phyloP scores from a whole-genome alignment of 2,329 filamentous ascomycete species.

The Venturia oleaginea region DNA sequence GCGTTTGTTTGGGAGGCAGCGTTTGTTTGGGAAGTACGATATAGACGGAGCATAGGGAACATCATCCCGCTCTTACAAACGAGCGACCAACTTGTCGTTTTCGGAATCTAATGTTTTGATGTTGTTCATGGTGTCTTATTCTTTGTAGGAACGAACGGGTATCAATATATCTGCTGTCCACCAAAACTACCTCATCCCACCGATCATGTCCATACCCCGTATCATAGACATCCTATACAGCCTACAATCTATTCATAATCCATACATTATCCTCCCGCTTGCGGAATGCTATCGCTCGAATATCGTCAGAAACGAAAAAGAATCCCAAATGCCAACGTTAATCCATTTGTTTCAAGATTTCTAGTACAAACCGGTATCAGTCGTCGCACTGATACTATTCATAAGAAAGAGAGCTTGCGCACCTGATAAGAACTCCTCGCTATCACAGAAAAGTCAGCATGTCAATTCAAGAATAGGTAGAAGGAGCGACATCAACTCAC shows the following conservation, averaged over 20 bases:
- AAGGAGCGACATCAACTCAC: slow-evolving; percentile 30
- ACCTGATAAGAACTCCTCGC: slow-evolving; percentile 47
- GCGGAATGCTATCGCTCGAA: neutral
- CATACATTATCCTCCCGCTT: neutral
- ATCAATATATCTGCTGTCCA: neutral
- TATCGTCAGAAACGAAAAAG: neutral
- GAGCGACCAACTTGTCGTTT: neutral
- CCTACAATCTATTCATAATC: neutral
- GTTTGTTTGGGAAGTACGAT: neutral
- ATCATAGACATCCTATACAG: too few relatives aligned
- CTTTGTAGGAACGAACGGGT: neutral
- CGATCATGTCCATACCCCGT: neutral
- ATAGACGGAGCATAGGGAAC: neutral
- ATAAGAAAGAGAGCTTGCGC: slow-evolving; percentile 46
- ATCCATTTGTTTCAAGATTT: slow-evolving; percentile 11
- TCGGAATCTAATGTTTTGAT: neutral
- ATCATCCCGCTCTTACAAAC: neutral
- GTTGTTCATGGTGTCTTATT: neutral
- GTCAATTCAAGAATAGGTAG: neutral
- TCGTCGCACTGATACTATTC: slow-evolving; percentile 42
- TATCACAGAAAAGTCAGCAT: slow-evolving; percentile 18
- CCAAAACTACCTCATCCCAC: neutral
- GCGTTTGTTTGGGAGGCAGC: neutral
- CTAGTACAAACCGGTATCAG: slow-evolving; percentile 37
- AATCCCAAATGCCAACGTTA: neutral